A percentile compares a stretch with the other conserved stretches of the same genome.
phyloP scores from a whole-genome alignment of 148 eudicot genomes.

The Camellia japonica region DNA sequence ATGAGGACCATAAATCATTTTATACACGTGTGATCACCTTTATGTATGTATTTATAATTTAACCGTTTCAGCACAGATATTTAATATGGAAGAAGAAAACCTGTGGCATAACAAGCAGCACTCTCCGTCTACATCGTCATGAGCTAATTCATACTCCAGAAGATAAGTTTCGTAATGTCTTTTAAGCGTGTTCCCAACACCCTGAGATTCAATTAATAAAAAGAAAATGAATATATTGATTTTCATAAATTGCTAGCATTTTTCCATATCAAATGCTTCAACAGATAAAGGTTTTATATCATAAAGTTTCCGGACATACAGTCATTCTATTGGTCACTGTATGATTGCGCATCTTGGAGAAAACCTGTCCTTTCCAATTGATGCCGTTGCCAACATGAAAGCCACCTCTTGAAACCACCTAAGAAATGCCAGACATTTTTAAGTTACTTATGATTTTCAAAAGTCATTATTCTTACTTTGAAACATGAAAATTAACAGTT shows the following conservation, averaged over 20 bases:
- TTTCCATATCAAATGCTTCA: neutral
- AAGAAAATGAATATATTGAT: neutral
- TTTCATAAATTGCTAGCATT: neutral
- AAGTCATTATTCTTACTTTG: neutral
- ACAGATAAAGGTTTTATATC: neutral
- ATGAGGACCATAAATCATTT: neutral
- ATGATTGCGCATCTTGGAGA: conserved; percentile 96
- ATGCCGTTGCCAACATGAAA: conserved; percentile 99
- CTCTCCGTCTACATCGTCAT: conserved; percentile 97
- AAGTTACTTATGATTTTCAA: neutral
- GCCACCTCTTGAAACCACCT: conserved; percentile 99
- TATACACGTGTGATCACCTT: neutral
- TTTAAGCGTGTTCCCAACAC: conserved; percentile 95
- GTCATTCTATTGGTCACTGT: conserved; percentile 94
- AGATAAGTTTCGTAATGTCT: conserved; percentile 95
- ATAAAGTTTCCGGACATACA: conserved; percentile 40
- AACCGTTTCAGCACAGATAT: neutral
- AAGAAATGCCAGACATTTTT: conserved; percentile 13
- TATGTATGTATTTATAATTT: neutral
- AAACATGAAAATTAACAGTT: neutral
- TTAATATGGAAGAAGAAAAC: conserved; percentile 24
- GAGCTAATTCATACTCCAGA: conserved; percentile 90
- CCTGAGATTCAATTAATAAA: conserved; percentile 40
- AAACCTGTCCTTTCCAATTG: conserved; percentile 99
- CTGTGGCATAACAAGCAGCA: conserved; percentile 96